Percentiles rank a stretch among this genome's conserved stretches.
These are phyloP conservation scores for Schizothecium vesticola DNA, from an alignment of 495 filamentous ascomycete genomes.

Conservation along the genomic window DNA sequence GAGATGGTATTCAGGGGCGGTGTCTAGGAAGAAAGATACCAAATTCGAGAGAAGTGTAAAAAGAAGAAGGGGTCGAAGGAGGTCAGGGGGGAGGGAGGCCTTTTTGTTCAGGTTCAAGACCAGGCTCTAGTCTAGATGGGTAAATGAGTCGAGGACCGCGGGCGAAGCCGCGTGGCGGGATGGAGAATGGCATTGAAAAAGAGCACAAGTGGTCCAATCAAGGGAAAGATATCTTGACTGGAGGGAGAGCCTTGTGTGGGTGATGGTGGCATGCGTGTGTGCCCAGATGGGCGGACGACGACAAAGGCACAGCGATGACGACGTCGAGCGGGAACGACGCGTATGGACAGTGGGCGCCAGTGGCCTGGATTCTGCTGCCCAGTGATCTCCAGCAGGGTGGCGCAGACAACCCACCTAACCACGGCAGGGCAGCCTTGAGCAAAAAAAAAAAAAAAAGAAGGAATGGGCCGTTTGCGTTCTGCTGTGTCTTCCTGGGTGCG, in stretches of 20 bases:
- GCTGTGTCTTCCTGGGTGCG: background rate
- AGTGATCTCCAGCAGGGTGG: background rate
- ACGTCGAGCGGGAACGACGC: background rate
- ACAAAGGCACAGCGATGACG: background rate
- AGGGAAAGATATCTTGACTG: background rate
- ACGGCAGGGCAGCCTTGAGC: background rate
- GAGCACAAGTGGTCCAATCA: background rate
- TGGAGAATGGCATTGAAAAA: background rate
- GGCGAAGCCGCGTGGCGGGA: conserved; percentile 7
- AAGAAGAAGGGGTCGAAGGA: background rate
- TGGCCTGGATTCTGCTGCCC: background rate
- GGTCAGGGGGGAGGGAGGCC: background rate
- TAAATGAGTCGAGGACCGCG: background rate
- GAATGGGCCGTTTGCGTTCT: background rate
- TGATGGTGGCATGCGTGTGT: background rate
- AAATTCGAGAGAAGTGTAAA: background rate
- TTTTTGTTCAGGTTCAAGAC: background rate
- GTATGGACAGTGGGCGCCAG: no score
- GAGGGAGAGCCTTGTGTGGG: background rate
- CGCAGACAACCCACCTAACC: background rate
- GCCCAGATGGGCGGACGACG: background rate
- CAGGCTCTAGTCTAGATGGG: background rate
- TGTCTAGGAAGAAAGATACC: background rate
- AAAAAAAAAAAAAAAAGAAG: background rate
- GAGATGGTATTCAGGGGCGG: background rate